Base-by-base conservation (phyloP, 2,329 filamentous ascomycete genomes). In the Fusarium tricinctum region DNA sequence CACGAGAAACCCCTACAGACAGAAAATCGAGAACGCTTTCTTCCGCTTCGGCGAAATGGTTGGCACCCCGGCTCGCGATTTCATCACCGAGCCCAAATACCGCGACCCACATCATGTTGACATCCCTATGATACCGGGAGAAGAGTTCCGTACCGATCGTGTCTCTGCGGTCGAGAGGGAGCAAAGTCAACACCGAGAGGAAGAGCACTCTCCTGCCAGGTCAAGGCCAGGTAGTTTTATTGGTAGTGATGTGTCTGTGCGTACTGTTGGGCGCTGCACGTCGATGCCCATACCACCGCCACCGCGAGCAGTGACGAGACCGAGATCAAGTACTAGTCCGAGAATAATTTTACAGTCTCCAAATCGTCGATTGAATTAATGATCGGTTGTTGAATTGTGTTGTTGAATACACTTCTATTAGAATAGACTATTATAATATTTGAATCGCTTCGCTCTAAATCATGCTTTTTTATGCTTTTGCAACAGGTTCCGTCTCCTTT, bases 21-120 rank as follows among this genome's bases (percentile, higher is more conserved):
- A 77, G 3, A 83, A 75, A 50, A 76, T 86, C 4, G 83, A 85
- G 5, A 78, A 75, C 10, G 68, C 75, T 10, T 69, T 89, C 8
- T 82, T 78, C 6, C 75, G 69, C 7, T 63, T 85, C 6, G 81
- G 81, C 9, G 78, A 83, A 13, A 80, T 81, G 15, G 68, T 89
- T 1, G 82, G 83, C 5, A 82, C 81, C 1, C 81, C 85, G 30
- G 79, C 82, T 1, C 78, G 81, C 3, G 78, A 84, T n/a, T 80
- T 78, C 2, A 67, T 67, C 2, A 67, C 57, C 1, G 50, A 67
- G 17, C 58, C 48, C 4, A 49, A 30, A 5, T 19, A 12, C 6
- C 48, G 50, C 4, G 43, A 43, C 2, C 15, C 32, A 8, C 35
- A 43, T 6, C 51, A 15, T 4, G 51, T 67, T 38, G 64, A 67